phyloP scores from a whole-genome alignment of 1,139 yeast genomes.

The Hyphopichia fennica region DNA sequence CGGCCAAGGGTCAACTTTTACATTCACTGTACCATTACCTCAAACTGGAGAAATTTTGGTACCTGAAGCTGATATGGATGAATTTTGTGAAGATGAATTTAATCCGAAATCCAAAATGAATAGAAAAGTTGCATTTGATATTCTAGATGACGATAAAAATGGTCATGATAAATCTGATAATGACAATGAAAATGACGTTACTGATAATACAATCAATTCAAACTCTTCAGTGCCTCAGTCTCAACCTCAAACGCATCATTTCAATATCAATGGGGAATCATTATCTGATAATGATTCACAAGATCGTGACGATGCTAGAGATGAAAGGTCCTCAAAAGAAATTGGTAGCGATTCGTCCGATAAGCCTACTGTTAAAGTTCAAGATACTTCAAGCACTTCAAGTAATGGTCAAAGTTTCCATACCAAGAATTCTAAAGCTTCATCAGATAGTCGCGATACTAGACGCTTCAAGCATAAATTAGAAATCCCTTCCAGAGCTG shows the following conservation, averaged over 20 bases:
- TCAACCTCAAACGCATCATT: not conserved
- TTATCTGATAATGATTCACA: not conserved
- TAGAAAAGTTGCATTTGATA: conserved; percentile 39
- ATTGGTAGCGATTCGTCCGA: not conserved
- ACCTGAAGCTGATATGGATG: conserved; percentile 36
- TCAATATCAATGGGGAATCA: not conserved
- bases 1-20: conserved; percentile 80
- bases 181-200: conserved; percentile 4
- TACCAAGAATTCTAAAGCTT: not conserved
- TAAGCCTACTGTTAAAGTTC: not conserved
- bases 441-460: not conserved
- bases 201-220: not conserved
- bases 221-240: not conserved
- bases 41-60: conserved; percentile 64
- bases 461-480: conserved; percentile 1
- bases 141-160: conserved; percentile 13
- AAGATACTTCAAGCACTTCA: conserved; percentile 1
- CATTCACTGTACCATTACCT: conserved; percentile 73
- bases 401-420: not conserved
- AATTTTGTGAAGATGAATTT: conserved; percentile 46
- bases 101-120: conserved; percentile 37
- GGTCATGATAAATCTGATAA: conserved; percentile 6
- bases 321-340: not conserved
- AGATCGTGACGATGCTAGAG: not conserved
- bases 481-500: conserved; percentile 7